phyloP scores from a whole-genome alignment of 106 monocot species.

The Allium sativum region DNA sequence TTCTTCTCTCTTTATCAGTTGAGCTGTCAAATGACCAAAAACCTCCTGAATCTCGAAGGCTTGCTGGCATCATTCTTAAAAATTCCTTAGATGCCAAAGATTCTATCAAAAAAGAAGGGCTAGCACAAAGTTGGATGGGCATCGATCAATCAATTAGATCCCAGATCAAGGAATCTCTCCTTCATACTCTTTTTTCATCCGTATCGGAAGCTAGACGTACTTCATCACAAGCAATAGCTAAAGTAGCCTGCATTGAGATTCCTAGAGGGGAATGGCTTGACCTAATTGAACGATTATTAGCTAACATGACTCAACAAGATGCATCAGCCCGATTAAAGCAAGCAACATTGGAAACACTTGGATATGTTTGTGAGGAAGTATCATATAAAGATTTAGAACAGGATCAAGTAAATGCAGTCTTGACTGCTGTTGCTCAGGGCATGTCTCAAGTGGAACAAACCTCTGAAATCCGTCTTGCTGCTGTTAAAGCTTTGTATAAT shows the following conservation, averaged over 20 bases:
- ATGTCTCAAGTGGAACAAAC: conserved; percentile 9
- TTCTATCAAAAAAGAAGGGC: conserved; percentile 11
- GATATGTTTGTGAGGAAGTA: conserved; percentile 22
- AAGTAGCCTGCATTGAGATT: conserved; percentile 20
- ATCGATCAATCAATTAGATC: conserved; percentile 15
- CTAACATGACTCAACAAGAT: conserved; percentile 15
- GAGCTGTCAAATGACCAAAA: conserved; percentile 19
- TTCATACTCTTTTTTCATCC: conserved; percentile 9
- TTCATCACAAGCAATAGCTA: conserved; percentile 21
- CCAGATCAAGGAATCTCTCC: conserved; percentile 19
- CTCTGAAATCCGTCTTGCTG: conserved; percentile 20
- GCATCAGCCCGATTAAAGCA: conserved; percentile 8
- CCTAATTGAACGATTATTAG: conserved; percentile 12
- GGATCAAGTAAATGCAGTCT: conserved; percentile 20
- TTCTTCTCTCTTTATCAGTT: conserved; percentile 9
- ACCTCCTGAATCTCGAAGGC: conserved; percentile 20
- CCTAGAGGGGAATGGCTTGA: conserved; percentile 19
- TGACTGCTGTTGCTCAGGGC: conserved; percentile 22
- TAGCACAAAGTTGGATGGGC: conserved; percentile 16
- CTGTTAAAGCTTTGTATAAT: conserved; percentile 16
- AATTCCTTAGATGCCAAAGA: conserved; percentile 27
- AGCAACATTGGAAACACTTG: conserved; percentile 18
- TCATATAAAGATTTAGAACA: conserved; percentile 23
- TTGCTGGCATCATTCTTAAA: conserved; percentile 24
- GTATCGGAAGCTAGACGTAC: conserved; percentile 19